Base-by-base conservation (phyloP, 257 asterid species). In the Scutellaria minor region DNA sequence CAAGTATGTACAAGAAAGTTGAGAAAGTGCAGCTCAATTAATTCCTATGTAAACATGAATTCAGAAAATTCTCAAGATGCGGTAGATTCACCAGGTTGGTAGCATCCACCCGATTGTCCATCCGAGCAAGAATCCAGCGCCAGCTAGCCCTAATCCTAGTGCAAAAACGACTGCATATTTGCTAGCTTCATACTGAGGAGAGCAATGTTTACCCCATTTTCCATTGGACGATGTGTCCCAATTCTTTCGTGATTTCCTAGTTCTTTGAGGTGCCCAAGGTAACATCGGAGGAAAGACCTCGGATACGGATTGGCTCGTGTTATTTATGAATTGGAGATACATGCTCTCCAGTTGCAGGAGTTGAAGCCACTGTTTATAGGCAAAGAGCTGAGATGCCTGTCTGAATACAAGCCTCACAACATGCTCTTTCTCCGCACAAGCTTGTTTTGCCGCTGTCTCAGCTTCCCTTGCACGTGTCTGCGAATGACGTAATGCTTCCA, bases 391-490 rank as follows among this genome's bases (percentile, higher is more conserved):
- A 70, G 97, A 89, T 45, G 97, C 98, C 73, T 93, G 97, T 60
- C 84, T 75, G 63, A 93, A 84, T 6, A 90, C 84, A 12, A 93
- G 92, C 89, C 83, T 88, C 22, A 83, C 82, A 7, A 87, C 76
- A 5, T 84, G 86, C 74, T 93, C 97, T 78, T 89, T 93, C 85
- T 93, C 96, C 3, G 72, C 87, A 53, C 74, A 77, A 42, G 93
- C 94, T 82, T 72, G 80, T 71, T 84, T 82, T 74, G 97, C 96
- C 24, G 81, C 93, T 65, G 45, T 79, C 85, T 91, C 98, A 1
- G 98, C 97, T 82, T 91, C 96, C 79, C 98, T 88, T 70, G 97
- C 98, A 39, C 98, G 97, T 5, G 97, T 89, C 85, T 93, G 98
- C 22, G 97, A 93, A 75, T 87, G 98, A 9, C 92, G 56, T 8